Base-by-base conservation (phyloP, 371 early-diverging fungal species). In the Actinomortierella wolfii region DNA sequence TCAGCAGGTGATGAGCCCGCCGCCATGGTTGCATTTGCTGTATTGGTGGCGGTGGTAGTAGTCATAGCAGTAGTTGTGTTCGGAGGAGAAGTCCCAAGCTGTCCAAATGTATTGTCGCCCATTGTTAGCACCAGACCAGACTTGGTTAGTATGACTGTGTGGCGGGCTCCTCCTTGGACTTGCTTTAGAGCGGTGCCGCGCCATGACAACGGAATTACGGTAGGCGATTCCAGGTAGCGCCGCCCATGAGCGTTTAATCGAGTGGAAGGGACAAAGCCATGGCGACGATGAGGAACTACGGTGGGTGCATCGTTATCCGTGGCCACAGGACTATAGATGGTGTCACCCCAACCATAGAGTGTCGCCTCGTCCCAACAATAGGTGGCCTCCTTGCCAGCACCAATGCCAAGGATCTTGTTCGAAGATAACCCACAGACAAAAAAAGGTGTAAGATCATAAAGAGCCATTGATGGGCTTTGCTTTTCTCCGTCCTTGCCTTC, bases 321-420 rank as follows among this genome's bases (percentile, higher is more conserved):
- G 34, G 11, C 34, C 34, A 6, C 34, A 11, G 34, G 70, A 1
- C 70, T 64, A 40, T 44, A 69, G 0, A 57, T 51, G n/a, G 60
- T 69, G 45, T 69, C 70, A 9, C 70, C 70, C 70, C 70, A 69
- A 1, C 64, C 70, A 34, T 57, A 69, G 23, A 69, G 51, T 23
- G 24, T 23, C 40, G 64, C 56, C 15, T 59, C 54, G 29, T 69
- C 70, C 70, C 70, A 69, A 2, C 60, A 64, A 21, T 64, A 69
- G 2, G 70, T 64, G 1, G 53, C 51, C 14, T 39, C 21, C 41
- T 69, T 69, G 18, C 57, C 64, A 0, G 64, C 56, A 11, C 70
- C 70, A 23, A 69, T 69, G 13, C 70, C 70, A 18, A 64, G 20
- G 15, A 69, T 64, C 17, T 41, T 28, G 11, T 42, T 0, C 15